These are phyloP conservation scores for Coniochaeta ligniaria DNA, from an alignment of 2,329 filamentous ascomycete genomes.

Conservation along the genomic window DNA sequence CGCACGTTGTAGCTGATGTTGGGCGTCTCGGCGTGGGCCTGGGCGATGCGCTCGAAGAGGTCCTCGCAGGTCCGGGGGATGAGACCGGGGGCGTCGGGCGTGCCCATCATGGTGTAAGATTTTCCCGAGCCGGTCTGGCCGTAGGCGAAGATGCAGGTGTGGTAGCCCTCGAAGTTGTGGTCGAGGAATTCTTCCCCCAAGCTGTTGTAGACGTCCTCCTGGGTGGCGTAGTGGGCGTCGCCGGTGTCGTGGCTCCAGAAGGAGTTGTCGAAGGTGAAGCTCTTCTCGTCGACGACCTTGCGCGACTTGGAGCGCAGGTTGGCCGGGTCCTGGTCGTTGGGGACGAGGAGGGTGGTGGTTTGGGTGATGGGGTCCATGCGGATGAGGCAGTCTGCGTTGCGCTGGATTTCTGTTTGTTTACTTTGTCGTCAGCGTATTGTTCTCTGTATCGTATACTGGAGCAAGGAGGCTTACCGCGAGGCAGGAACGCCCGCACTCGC, in stretches of 20 bases:
- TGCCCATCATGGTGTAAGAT: slow-evolving; percentile 98
- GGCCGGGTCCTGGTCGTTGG: slow-evolving; percentile 36
- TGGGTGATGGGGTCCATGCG: slow-evolving; percentile 86
- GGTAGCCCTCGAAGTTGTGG: slow-evolving; percentile 98
- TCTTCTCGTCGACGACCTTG: slow-evolving; percentile 77
- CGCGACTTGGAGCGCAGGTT: slow-evolving; percentile 57
- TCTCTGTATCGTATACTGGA: slow-evolving; percentile 8
- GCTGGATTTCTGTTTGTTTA: slow-evolving; percentile 61
- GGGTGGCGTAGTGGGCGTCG: slow-evolving; percentile 82
- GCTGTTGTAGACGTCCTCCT: slow-evolving; percentile 89
- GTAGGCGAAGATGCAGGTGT: slow-evolving; percentile 98
- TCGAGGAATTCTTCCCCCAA: slow-evolving; percentile 95
- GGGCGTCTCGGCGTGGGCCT: slow-evolving; percentile 66
- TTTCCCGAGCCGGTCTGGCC: slow-evolving; percentile 97
- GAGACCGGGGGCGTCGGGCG: slow-evolving; percentile 73
- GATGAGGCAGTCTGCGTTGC: slow-evolving; percentile 77
- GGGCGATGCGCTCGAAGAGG: slow-evolving; percentile 86
- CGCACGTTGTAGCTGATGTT: slow-evolving; percentile 96
- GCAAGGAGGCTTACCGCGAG: slow-evolving; percentile 51
- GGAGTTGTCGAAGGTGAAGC: slow-evolving; percentile 93
- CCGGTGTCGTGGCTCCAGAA: slow-evolving; percentile 88
- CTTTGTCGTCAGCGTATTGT: neutral
- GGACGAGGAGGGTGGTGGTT: slow-evolving; percentile 65
- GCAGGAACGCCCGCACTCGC: slow-evolving; percentile 71
- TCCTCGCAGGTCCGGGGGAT: slow-evolving; percentile 96